Conservation (phyloP, 805 yeast species). For the Ogataea pini region DNA sequence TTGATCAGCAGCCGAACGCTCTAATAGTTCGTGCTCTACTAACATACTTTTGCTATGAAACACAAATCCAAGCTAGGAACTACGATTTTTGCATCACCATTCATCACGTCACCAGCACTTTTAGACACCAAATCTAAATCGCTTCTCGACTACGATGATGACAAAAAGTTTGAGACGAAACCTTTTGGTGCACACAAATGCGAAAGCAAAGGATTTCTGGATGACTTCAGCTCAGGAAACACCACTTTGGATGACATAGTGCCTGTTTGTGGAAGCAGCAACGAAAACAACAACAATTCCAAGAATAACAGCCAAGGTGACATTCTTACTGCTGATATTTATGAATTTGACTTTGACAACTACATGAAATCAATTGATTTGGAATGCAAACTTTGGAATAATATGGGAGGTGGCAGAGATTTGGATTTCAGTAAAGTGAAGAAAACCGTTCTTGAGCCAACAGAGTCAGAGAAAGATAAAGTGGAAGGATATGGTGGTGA, state of each 20-base stretch:
- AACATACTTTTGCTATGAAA: conserved; percentile 17
- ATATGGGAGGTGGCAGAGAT: conserved; percentile 9
- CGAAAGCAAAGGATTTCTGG: conserved; percentile 21
- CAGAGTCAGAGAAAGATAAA: conserved; percentile 8
- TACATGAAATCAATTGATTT: conserved; percentile 25
- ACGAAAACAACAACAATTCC: not conserved
- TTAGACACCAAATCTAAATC: not conserved
- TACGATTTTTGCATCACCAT: conserved; percentile 26
- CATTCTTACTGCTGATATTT: conserved; percentile 8
- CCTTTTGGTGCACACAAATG: no score
- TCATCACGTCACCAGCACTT: conserved; percentile 12
- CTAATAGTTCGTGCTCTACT: not conserved
- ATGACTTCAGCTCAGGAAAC: conserved; percentile 33
- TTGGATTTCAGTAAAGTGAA: conserved; percentile 28
- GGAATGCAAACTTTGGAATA: conserved; percentile 14
- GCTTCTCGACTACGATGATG: conserved; percentile 8
- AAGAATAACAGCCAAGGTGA: conserved; percentile 1
- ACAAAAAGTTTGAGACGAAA: not conserved
- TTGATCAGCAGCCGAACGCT: not conserved
- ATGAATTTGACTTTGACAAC: conserved; percentile 31
- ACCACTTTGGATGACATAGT: conserved; percentile 26
- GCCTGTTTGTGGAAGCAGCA: not conserved
- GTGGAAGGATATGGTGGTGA: conserved; percentile 4
- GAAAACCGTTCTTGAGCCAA: conserved; percentile 22
- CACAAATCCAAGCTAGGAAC: conserved; percentile 14